Evolutionary conservation across 1,284 basidiomycete species (phyloP), one percentile per base, ranked within the genome.

Genomic region (Moesziomyces parantarcticus): DNA sequence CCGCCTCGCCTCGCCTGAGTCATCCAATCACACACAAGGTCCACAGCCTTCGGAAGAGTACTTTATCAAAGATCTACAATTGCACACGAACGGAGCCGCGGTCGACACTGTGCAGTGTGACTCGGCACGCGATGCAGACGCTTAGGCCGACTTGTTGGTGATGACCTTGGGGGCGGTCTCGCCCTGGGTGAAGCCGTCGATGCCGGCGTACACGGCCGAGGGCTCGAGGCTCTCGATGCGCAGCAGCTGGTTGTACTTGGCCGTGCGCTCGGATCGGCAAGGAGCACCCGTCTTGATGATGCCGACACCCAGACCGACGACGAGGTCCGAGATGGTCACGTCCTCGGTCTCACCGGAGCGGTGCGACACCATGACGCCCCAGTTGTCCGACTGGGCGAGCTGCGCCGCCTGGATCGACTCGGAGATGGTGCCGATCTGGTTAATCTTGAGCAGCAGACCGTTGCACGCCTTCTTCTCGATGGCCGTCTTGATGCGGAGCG

Each of bases 391-490:
- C 86, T 98, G 95, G 56, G 95, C 86, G 83, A 99, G 93, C 87
- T 97, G 94, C 65, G 95, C 94, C 84, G 93, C 94, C 85, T 94
- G 92, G 85, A 96, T 98, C 40, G 96, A 97, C 87, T 99, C 97
- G 64, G 94, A 94, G 87, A 99, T 96, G 77, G 95, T 97, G 83
- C 96, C 97, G 85, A 99, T 99, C 87, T 99, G 96, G 83, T 85
- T 85, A 83, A 91, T 90, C 91, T 99, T 99, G 87, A 99, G 91
- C 77, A 99, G 89, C 40, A 99, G 90, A 86, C 94, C 97, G 85
- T 98, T 98, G 90, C 96, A 99, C 45, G 97, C 93, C 90, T 97
- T 98, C 90, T 97, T 97, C 88, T 98, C 92, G 78, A 99, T 97
- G 79, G 97, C 97, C 48, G 92, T 96, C 90, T 94, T 94, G 90